phyloP scores from a whole-genome alignment of 225 moss, liverwort and hornwort species.

The Physcomitrellopsis africana region DNA sequence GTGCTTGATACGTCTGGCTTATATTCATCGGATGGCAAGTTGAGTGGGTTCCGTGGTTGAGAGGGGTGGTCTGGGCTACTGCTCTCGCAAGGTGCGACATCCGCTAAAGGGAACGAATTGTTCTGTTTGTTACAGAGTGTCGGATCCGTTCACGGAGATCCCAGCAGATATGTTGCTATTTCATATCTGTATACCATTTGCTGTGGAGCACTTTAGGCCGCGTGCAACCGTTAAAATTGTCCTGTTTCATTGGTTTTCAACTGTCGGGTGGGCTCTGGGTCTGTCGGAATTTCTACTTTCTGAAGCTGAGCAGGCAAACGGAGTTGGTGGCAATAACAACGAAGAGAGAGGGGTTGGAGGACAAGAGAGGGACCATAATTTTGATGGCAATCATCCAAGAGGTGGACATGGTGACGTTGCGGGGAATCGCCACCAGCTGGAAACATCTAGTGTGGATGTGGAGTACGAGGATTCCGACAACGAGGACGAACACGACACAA shows the following conservation, averaged over 20 bases:
- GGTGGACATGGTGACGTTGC: constrained; percentile 41
- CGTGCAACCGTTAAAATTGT: constrained; percentile 87
- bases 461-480: constrained; percentile 33
- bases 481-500: constrained; percentile 39
- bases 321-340: constrained; percentile 56
- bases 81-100: not conserved
- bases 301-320: constrained; percentile 69
- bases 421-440: constrained; percentile 38
- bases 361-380: constrained; percentile 42
- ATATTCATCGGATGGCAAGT: not conserved
- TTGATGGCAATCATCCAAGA: constrained; percentile 52
- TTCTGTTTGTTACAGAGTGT: constrained; percentile 70
- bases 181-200: constrained; percentile 97
- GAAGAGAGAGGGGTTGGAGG: constrained; percentile 45
- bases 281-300: constrained; percentile 89
- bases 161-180: constrained; percentile 99
- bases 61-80: not conserved
- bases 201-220: constrained; percentile 95
- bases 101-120: not conserved
- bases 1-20: not conserved
- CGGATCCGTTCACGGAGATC: constrained; percentile 98
- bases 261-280: constrained; percentile 86
- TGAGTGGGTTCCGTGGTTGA: constrained; percentile 12
- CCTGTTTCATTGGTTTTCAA: constrained; percentile 88
- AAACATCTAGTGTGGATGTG: constrained; percentile 34